Conservation (phyloP, 768 basidiomycete species). For the Amanita phalloides region DNA sequence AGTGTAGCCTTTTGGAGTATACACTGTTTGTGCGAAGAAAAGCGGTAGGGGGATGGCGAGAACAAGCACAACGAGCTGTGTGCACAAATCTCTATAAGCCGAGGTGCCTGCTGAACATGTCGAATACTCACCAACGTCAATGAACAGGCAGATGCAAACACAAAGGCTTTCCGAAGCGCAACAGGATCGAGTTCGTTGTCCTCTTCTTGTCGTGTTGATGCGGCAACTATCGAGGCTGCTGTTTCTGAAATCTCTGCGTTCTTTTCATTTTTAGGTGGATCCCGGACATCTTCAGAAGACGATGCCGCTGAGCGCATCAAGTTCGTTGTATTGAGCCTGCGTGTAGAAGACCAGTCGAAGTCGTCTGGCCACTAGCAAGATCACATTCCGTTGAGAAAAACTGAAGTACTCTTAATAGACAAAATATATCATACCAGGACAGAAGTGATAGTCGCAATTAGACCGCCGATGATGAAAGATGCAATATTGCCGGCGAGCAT, state of each 20-base stretch:
- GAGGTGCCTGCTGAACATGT: no score
- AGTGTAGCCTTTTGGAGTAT: constrained; percentile 48
- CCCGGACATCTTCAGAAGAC: neutral
- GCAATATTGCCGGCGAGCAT: constrained; percentile 92
- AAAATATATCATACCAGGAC: constrained; percentile 37
- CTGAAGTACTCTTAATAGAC: neutral
- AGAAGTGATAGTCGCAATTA: constrained; percentile 59
- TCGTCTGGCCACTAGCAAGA: constrained; percentile 58
- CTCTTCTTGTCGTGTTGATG: constrained; percentile 14
- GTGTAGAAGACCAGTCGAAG: constrained; percentile 73
- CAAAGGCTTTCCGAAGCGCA: constrained; percentile 62
- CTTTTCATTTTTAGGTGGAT: neutral
- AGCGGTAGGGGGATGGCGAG: constrained; percentile 76
- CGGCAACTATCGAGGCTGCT: neutral
- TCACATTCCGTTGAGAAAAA: neutral
- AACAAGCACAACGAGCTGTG: constrained; percentile 49
- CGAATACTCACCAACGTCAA: constrained; percentile 41
- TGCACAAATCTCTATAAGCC: neutral
- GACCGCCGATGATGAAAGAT: constrained; percentile 70
- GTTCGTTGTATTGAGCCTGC: constrained; percentile 54
- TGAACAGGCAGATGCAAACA: constrained; percentile 71
- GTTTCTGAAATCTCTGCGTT: neutral
- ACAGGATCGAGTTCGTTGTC: constrained; percentile 57
- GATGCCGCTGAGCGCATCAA: neutral
- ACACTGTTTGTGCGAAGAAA: constrained; percentile 75